Evolutionary conservation across 2,329 filamentous ascomycete species (phyloP), one percentile per base, ranked within the genome.

Genomic region (Beauveria rudraprayagi): DNA sequence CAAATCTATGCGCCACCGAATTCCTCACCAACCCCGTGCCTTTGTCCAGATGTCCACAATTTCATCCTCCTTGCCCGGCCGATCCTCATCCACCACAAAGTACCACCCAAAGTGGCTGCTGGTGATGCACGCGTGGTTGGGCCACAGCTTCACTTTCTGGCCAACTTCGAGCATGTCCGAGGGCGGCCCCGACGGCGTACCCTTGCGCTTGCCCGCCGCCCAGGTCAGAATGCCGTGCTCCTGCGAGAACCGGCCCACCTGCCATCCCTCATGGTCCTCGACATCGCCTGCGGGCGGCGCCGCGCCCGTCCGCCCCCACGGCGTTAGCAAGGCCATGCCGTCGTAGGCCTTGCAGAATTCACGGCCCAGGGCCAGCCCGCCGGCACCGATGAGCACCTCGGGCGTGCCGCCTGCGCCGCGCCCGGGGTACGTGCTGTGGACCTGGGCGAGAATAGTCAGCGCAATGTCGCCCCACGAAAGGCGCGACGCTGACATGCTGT

Each of bases 101-200:
- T 91, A 94, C 80, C 84, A 90, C 1, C 81, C 84, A 73, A 87
- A 90, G 30, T 83, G 83, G 0, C 85, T 86, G 0, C 88, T 86
- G 1, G 89, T 83, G 66, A 93, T 87, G 70, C 90, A 94, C 41
- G 89, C 85, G 74, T 94, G 90, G 67, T 93, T 93, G 0, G 90
- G 89, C 85, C 87, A 92, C 8, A 93, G 76, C 61, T 84, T 78
- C 28, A 92, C 73, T 67, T 84, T 84, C 68, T 91, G 82, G 0
- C 90, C 89, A 37, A 90, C 76, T 11, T 76, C 71, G 0, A 78
- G 79, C 44, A 77, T 74, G 14, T 69, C 65, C 52, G 61, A 56
- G 17, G 66, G 63, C 10, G 47, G n/a, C 8, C 48, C 37, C 11
- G 26, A 24, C n/a, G 37, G 8, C 30, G 57, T 63, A 0, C 75